A percentile compares a stretch with the other conserved stretches of the same genome.
Evolutionary conservation across 257 asterid species (phyloP).

Genomic region (Scutellaria galericulata): DNA sequence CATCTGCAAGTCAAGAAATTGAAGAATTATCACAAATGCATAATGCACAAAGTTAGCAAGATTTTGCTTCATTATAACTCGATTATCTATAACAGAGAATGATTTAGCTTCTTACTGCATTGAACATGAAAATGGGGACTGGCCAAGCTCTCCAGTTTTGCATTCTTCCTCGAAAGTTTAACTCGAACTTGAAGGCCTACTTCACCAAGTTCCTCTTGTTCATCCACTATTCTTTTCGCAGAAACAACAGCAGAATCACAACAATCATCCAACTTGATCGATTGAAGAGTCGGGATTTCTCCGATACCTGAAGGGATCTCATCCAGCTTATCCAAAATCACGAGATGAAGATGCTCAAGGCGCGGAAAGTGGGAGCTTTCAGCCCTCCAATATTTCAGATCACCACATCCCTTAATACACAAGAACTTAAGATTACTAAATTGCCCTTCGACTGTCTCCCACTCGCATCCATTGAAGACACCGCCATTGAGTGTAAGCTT

Average conservation of each 20-base stretch:
- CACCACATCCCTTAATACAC: no score
- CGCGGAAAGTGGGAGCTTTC: not conserved
- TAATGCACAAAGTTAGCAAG: no score
- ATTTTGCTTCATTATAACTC: no score
- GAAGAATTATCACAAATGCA: no score
- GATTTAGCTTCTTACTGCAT: no score
- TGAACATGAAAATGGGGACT: not conserved
- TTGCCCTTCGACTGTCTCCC: not conserved
- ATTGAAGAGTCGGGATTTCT: not conserved
- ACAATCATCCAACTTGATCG: not conserved
- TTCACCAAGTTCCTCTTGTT: slow-evolving; percentile 3
- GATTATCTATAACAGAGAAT: no score
- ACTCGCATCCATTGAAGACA: not conserved
- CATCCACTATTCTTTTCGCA: not conserved
- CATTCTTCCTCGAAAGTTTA: not conserved
- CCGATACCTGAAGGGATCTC: not conserved
- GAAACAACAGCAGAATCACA: not conserved
- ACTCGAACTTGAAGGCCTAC: not conserved
- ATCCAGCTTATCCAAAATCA: not conserved
- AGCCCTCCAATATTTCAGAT: not conserved
- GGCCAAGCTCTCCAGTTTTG: not conserved
- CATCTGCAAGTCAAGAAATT: no score
- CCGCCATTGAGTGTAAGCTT: not conserved
- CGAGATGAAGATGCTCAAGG: not conserved
- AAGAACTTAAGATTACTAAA: not conserved